These are phyloP conservation scores for Colletotrichum caudatum DNA, from an alignment of 2,329 filamentous ascomycete genomes.

Conservation along the genomic window DNA sequence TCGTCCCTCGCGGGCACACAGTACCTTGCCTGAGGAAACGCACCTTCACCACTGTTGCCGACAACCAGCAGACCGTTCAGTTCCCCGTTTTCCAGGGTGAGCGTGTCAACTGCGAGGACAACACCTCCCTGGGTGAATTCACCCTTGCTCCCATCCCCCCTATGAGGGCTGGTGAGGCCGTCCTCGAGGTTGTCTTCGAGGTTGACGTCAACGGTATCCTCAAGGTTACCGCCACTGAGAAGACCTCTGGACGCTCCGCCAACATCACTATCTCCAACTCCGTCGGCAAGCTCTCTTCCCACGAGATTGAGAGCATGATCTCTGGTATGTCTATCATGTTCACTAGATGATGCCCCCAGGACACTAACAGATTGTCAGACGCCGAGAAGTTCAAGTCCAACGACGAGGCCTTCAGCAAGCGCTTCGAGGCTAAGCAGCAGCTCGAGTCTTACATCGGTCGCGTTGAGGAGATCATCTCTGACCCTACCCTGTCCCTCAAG, in stretches of 20 bases:
- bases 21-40: slow-evolving; percentile 84
- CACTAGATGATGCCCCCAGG: slow-evolving; percentile 43
- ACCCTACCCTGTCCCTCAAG: slow-evolving; percentile 95
- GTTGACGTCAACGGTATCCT: slow-evolving; percentile 99
- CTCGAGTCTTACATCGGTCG: slow-evolving; percentile 99
- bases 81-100: slow-evolving; percentile 98
- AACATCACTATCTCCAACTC: slow-evolving; percentile 99
- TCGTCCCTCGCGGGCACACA: slow-evolving; percentile 83
- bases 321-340: slow-evolving; percentile 66
- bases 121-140: slow-evolving; percentile 98
- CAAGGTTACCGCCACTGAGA: slow-evolving; percentile 99
- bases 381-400: slow-evolving; percentile 98
- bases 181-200: slow-evolving; percentile 98
- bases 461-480: slow-evolving; percentile 98
- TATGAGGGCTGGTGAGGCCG: slow-evolving; percentile 94
- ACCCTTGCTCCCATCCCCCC: slow-evolving; percentile 89
- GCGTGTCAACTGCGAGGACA: slow-evolving; percentile 97
- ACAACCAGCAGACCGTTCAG: slow-evolving; percentile 83
- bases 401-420: slow-evolving; percentile 99
- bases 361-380: slow-evolving; percentile 61
- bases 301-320: slow-evolving; percentile 98
- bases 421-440: slow-evolving; percentile 98
- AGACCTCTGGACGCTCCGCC: slow-evolving; percentile 95
- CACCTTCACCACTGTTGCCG: slow-evolving; percentile 89
- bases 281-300: slow-evolving; percentile 94